Base-by-base conservation (phyloP, 306 rosid genomes). In the Delonix regia region DNA sequence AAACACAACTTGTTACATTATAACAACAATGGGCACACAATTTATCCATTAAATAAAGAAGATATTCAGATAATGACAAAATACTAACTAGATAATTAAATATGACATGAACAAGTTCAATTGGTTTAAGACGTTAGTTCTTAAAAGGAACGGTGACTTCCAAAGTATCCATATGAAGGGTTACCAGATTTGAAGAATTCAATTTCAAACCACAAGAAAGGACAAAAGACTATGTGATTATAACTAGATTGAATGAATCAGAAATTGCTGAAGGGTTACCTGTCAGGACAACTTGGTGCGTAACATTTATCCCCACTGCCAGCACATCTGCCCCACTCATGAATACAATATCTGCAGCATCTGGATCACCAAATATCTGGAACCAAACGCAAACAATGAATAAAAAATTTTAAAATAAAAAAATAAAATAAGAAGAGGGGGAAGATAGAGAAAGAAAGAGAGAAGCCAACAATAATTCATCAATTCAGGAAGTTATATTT, bases 301-400 rank as follows among this genome's bases (percentile, higher is more conserved):
- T 94, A 30, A 92, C 90, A 87, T 94, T 94, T 82, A 94, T 81
- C 67, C 99, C 99, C 52, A 94, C 88, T 51, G 89, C 95, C 66
- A 90, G 75, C 22, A 92, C 48, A 83, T 94, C 89, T 65, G 97
- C 99, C 12, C 97, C 97, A 49, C 95, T 82, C 44, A 92, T 92
- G 63, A 90, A 94, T 71, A 92, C 97, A 61, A 89, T 86, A 83
- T 94, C 97, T 66, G 99, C 97, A 83, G 99, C 97, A 61, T 92
- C 97, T 27, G 99, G 97, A 80, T 94, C 99, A 64, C 99, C 97
- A 82, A 87, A 92, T 73, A 89, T 89, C 99, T 94, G 79, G 52
- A 49, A 60, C 15, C 66, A 81, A 65, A 61, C 49, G 45, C 44
- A 79, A 79, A 61, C 63, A n/a, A 64, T 30, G 41, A 62, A 30